Evolutionary conservation across 176 grass and related monocot genomes (phyloP), one percentile per base, ranked within the genome.

Genomic region (Leersia perrieri): DNA sequence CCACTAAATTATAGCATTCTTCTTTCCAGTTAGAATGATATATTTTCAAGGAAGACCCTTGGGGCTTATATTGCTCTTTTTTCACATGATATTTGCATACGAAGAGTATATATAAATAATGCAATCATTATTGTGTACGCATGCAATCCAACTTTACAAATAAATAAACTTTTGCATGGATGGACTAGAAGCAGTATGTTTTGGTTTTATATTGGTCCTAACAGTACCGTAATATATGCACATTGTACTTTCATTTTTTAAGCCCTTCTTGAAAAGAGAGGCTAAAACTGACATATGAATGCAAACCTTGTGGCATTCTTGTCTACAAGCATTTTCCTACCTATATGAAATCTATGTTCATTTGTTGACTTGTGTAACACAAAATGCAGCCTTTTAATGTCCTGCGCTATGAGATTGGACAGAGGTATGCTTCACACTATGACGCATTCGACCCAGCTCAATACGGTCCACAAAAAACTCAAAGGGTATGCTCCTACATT

Each of bases 381-480:
- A n/a, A n/a, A n/a, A n/a, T 86, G 72, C 86, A 99, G 96, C 68
- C 86, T 11, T 95, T 95, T 84, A 99, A 99, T 72, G 44, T 99
- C 66, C 84, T 99, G 68, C 84, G 90, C 30, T 99, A 99, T 84
- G 90, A 99, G 77, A 88, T 95, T 83, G 92, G 88, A 60, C 96
- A 99, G 85, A 88, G 58, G 58, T 99, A 99, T 90, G 92, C 96
- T 85, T 95, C 90, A 29, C 96, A 95, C 38, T 99, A 99, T 88
- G 96, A 99, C 14, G 92, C 90, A 64, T 99, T 99, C 68, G 90
- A 99, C 74, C 96, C 96, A 28, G 68, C 79, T 73, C 92, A 95
- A 58, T 99, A 99, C 74, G 92, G 96, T 41, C 96, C 96, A 36
- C 96, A 99, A 71, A 93, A 95, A 75, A 95, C 80, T 74, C 96